Percentiles rank a stretch among this genome's conserved stretches.
Evolutionary conservation across 495 filamentous ascomycete species (phyloP).

Genomic region (Apiosordaria backusii): DNA sequence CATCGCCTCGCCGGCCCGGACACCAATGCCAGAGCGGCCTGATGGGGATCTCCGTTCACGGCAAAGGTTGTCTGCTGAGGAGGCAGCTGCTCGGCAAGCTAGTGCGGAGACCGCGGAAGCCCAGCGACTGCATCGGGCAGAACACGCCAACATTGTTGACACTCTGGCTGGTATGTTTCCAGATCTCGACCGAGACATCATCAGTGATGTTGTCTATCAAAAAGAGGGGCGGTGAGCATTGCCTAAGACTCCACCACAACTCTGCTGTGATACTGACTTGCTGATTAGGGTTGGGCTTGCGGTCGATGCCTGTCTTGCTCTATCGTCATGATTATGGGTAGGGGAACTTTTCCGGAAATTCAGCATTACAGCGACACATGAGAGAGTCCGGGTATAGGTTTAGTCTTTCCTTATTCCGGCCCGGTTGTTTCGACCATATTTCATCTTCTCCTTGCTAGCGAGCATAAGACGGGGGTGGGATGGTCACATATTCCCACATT

Average conservation of each 20-base stretch:
- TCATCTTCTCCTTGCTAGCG: constrained; percentile 5
- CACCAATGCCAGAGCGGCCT: constrained; percentile 54
- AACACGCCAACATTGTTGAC: constrained; percentile 89
- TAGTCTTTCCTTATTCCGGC: neutral
- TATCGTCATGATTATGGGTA: constrained; percentile 48
- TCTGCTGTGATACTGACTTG: constrained; percentile 24
- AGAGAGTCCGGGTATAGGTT: neutral
- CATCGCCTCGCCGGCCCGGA: constrained; percentile 48
- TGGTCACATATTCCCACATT: constrained; percentile 10
- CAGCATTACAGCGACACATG: neutral
- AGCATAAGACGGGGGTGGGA: constrained; percentile 18
- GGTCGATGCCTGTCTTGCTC: constrained; percentile 85
- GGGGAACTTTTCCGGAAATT: neutral
- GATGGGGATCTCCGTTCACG: constrained; percentile 37
- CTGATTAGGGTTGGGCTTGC: constrained; percentile 72
- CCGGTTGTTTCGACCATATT: neutral
- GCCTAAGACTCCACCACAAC: constrained; percentile 1
- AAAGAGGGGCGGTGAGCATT: constrained; percentile 83
- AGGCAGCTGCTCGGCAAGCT: constrained; percentile 90
- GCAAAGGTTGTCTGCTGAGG: constrained; percentile 63
- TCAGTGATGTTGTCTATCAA: constrained; percentile 87
- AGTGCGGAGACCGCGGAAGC: constrained; percentile 91
- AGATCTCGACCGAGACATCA: constrained; percentile 82
- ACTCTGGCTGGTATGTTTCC: constrained; percentile 92
- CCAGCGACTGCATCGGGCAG: constrained; percentile 72